Evolutionary conservation across 306 rosid genomes (phyloP), one percentile per base, ranked within the genome.

Genomic region (Malus sylvestris): DNA sequence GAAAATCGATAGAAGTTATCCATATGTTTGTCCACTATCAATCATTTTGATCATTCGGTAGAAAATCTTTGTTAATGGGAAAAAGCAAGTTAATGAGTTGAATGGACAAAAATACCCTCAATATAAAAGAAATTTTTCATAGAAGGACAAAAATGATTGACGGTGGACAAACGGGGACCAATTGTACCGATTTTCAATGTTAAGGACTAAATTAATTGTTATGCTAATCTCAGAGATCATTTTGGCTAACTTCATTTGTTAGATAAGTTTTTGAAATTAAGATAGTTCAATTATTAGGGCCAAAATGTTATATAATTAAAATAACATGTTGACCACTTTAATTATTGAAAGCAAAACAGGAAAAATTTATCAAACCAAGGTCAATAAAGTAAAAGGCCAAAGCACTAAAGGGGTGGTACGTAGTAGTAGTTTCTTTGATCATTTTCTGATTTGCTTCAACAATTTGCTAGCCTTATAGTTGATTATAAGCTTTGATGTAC

Each of bases 371-470:
- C 22, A 76, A 64, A 25, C 62, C 75, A 76, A 57, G 71, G 78
- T 80, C 86, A 83, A 72, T 29, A 83, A 80, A 79, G 79, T 35
- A 83, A 78, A 73, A 73, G 78, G 79, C 71, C 30, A 85, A 79
- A 71, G 77, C 79, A 66, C 68, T 73, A 67, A 58, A 6, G 10
- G 29, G 68, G 72, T 65, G 78, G 73, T 27, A 27, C 27, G 27
- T 71, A 27, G 75, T 71, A 23, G 91, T 80, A 64, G 67, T 71
- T 67, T 42, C 85, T 27, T 27, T 27, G 27, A 18, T 76, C 45
- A 60, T 73, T 49, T 63, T 70, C 53, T 30, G 15, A 19, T 46
- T 51, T 38, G 49, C 44, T 66, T 33, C 22, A 59, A 44, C 12
- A 2, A 10, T 61, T 64, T 32, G 11, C 35, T 30, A 32, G 22